phyloP scores from a whole-genome alignment of 2,329 filamentous ascomycete genomes.

The Penicillium brevicompactum region DNA sequence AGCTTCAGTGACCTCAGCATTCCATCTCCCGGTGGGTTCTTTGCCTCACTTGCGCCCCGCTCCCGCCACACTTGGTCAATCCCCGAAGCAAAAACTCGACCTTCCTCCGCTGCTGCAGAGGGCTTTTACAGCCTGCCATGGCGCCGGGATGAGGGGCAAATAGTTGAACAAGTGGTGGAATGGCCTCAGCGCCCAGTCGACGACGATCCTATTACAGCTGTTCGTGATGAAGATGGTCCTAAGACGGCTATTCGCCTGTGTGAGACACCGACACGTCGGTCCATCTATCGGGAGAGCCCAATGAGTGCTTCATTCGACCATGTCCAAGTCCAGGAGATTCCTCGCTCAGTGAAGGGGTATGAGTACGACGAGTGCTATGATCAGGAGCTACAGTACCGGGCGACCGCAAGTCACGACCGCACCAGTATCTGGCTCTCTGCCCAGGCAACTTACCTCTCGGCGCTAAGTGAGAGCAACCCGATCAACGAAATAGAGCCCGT shows the following conservation, averaged over 20 bases:
- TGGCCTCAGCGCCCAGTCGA: conserved; percentile 46
- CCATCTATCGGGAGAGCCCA: conserved; percentile 29
- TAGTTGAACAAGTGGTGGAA: conserved; percentile 71
- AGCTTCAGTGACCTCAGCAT: conserved; percentile 82
- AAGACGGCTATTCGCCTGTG: conserved; percentile 51
- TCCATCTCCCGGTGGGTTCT: conserved; percentile 89
- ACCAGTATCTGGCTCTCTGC: conserved; percentile 85
- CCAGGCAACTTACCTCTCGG: conserved; percentile 75
- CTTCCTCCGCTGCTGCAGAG: conserved; percentile 88
- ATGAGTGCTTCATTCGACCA: conserved; percentile 27
- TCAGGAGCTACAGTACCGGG: conserved; percentile 69
- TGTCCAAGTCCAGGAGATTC: conserved; percentile 55
- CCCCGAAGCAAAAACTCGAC: conserved; percentile 58
- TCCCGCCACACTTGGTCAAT: conserved; percentile 82
- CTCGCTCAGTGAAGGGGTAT: conserved; percentile 56
- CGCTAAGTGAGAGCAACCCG: conserved; percentile 61
- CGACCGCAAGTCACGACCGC: conserved; percentile 75
- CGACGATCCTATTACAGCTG: conserved; percentile 38
- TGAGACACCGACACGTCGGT: conserved; percentile 36
- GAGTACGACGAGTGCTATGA: conserved; percentile 77
- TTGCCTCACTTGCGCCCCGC: conserved; percentile 76
- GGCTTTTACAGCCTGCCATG: conserved; percentile 88
- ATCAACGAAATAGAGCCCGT: conserved; percentile 46
- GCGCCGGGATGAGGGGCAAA: conserved; percentile 52
- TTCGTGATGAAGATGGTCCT: conserved; percentile 33